Evolutionary conservation across 805 yeast species (phyloP).

Genomic region (Monosporozyma aerobia): DNA sequence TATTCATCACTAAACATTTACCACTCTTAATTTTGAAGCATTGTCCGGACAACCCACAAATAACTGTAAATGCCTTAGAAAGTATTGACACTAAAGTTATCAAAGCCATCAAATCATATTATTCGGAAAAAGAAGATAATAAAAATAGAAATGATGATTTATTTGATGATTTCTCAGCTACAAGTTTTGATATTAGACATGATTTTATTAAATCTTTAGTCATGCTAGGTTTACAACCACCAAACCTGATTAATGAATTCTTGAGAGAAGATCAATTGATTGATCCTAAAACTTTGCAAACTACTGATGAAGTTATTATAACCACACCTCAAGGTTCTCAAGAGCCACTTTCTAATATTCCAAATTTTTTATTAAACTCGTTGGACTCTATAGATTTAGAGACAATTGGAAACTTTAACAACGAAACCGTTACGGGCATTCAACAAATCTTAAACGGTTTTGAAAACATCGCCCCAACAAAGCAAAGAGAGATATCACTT

Average conservation of each 20-base stretch:
- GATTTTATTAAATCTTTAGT: constrained; percentile 41
- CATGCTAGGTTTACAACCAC: constrained; percentile 32
- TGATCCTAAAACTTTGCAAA: constrained; percentile 27
- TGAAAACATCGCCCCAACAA: constrained; percentile 36
- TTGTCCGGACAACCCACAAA: constrained; percentile 19
- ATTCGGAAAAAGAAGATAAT: constrained; percentile 27
- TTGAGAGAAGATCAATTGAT: constrained; percentile 34
- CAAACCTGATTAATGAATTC: constrained; percentile 26
- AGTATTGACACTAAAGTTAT: constrained; percentile 24
- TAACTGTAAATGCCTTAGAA: constrained; percentile 20
- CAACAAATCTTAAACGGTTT: constrained; percentile 41
- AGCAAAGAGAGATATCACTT: constrained; percentile 39
- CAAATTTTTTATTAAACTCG: constrained; percentile 19
- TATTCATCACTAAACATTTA: constrained; percentile 37
- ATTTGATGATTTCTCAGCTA: constrained; percentile 42
- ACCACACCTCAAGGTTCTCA: constrained; percentile 26
- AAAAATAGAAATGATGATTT: constrained; percentile 38
- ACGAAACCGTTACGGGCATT: constrained; percentile 39
- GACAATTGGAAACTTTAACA: constrained; percentile 25
- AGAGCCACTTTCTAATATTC: constrained; percentile 27
- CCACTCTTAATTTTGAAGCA: constrained; percentile 36
- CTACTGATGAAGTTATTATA: constrained; percentile 29
- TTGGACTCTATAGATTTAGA: constrained; percentile 24
- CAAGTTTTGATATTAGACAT: constrained; percentile 40
- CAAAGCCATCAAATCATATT: constrained; percentile 28